A percentile compares a stretch with the other conserved stretches of the same genome.
Conservation (phyloP, 2,329 filamentous ascomycete genomes). For the Diaporthe sp. region DNA sequence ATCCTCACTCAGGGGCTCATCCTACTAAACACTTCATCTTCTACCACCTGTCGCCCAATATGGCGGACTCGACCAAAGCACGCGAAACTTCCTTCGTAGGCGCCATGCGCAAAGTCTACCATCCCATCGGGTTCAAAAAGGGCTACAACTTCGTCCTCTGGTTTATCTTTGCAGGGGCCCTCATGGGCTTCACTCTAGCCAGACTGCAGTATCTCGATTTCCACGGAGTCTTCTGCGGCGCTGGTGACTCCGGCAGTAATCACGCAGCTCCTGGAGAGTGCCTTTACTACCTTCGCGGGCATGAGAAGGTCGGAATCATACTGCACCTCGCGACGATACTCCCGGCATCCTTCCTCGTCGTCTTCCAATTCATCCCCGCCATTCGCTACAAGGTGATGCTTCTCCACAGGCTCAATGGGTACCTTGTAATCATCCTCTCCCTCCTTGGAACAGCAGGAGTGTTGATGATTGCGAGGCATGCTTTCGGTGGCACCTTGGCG, state of each 20-base stretch:
- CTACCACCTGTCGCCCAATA: neutral
- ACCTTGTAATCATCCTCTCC: constrained; percentile 60
- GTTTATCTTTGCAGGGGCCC: constrained; percentile 52
- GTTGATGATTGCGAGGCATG: constrained; percentile 60
- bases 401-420: constrained; percentile 71
- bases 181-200: constrained; percentile 59
- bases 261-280: constrained; percentile 51
- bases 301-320: constrained; percentile 52
- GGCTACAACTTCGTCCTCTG: constrained; percentile 39
- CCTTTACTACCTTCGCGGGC: constrained; percentile 47
- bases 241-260: neutral
- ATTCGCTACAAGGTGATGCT: constrained; percentile 59
- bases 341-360: constrained; percentile 54
- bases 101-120: constrained; percentile 37
- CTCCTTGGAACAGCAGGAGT: constrained; percentile 58
- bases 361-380: constrained; percentile 59
- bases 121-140: constrained; percentile 38
- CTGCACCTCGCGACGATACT: constrained; percentile 58
- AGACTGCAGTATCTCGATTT: constrained; percentile 60
- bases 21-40: neutral
- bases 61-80: neutral
- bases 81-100: constrained; percentile 37
- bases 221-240: constrained; percentile 45
- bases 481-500: constrained; percentile 65
- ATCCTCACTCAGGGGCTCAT: neutral